Base-by-base conservation (phyloP, 257 asterid genomes). In the Galeopsis tetrahit region DNA sequence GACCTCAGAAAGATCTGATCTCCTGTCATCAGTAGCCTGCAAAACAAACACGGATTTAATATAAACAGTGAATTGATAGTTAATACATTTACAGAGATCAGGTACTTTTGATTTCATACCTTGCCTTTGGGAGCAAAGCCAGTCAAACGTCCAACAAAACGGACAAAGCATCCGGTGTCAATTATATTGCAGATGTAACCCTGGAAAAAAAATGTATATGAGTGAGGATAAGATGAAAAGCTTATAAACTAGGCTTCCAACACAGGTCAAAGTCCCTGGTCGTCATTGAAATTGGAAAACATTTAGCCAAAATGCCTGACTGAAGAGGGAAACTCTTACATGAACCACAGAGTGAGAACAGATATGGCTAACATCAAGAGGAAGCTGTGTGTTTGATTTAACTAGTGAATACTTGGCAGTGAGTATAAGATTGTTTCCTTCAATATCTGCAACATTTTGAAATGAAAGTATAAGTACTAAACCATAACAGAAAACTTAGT, bases 121-220 rank as follows among this genome's bases (percentile, higher is more conserved):
- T 85, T 95, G 86, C 84, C 79, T 86, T 85, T 95, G 39, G 99
- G 98, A 75, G 96, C 92, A 90, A 95, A 95, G 46, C 97, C 99
- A 79, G 99, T 95, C 81, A 92, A 85, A 42, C 92, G 95, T 66
- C 99, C 98, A 74, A 92, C 62, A 83, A 83, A 95, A 72, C 99
- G 99, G 59, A 95, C 88, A 73, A 95, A 95, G 88, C 97, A 89
- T 62, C 99, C 99, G 63, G 86, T 77, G 59, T 92, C 99, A 75
- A 95, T 95, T 73, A 95, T 79, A 78, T 90, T 95, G 80, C 98
- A 92, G 71, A 95, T 69, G 78, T 92, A 95, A 44, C 99, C 99
- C 99, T 95, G 96, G 80, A 46, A 75, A 32, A 84, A 34, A 82
- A 76, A 82, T 13, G 44, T 57, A 42, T 10, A 77, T 48, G 71